A percentile compares a stretch with the other conserved stretches of the same genome.
These are phyloP conservation scores for Backusella sp. DNA, from an alignment of 192 early-diverging fungal species.

Conservation along the genomic window DNA sequence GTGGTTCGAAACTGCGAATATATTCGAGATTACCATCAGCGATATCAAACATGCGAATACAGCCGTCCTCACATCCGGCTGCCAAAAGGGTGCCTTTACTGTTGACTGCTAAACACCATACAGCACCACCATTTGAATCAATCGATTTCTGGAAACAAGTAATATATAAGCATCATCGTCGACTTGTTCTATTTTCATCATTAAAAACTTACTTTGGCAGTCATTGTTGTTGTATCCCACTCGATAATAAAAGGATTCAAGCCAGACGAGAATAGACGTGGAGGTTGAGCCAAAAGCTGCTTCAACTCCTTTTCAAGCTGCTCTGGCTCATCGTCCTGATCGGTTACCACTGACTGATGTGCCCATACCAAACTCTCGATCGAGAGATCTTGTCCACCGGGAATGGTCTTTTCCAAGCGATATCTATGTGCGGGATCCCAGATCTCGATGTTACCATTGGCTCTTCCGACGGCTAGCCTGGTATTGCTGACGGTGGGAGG, in stretches of 20 bases:
- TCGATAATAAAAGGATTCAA: conserved; percentile 84
- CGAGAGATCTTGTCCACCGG: conserved; percentile 68
- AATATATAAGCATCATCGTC: not conserved
- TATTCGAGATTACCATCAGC: conserved; percentile 66
- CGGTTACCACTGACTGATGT: conserved; percentile 66
- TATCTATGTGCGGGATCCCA: conserved; percentile 75
- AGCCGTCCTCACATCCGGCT: conserved; percentile 92
- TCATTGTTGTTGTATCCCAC: conserved; percentile 75
- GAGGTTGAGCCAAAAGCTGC: conserved; percentile 47
- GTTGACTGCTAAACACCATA: conserved; percentile 92
- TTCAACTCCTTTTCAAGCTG: conserved; percentile 56
- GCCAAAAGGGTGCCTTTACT: conserved; percentile 74
- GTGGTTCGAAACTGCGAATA: conserved; percentile 66
- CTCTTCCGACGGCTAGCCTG: conserved; percentile 79
- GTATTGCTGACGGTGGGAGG: conserved; percentile 52
- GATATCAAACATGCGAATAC: conserved; percentile 86
- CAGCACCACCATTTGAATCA: conserved; percentile 85
- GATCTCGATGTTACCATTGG: conserved; percentile 93
- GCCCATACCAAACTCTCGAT: conserved; percentile 85
- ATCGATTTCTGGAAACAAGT: conserved; percentile 44
- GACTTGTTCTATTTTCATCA: not conserved
- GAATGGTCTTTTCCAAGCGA: conserved; percentile 84
- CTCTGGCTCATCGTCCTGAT: conserved; percentile 64
- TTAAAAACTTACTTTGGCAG: conserved; percentile 49
- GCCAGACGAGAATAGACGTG: conserved; percentile 86